Base-by-base conservation (phyloP, 2,329 filamentous ascomycete genomes). In the Ceratocystis cubensis region DNA sequence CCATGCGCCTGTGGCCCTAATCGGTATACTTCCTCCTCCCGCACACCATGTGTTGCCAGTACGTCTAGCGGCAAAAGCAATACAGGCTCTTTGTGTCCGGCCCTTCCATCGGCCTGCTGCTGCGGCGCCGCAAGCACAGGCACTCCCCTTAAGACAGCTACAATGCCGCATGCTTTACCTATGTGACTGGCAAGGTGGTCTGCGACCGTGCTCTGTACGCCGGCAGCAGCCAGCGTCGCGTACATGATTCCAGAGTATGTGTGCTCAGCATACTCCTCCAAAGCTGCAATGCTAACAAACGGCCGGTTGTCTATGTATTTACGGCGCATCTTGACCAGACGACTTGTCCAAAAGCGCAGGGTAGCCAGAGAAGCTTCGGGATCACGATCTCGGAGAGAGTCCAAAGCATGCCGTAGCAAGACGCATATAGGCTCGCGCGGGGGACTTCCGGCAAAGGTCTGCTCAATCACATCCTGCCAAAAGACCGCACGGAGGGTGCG, bases 101-200 rank as follows among this genome's bases (percentile, higher is more conserved):
- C 64, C 17, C 69, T 61, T 20, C 62, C 59, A 20, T 64, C 48
- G 20, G 37, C 13, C 28, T 50, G 44, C 8, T 41, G 37, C 37
- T 22, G 44, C 6, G 57, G 48, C 1, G 75, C 76, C 0, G 92
- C 92, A n/a, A 97, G 81, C 2, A 97, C 75, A 0, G 94, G 92
- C 10, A 97, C 80, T 0, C 94, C 93, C 50, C 93, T 83, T n/a
- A 99, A 78, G 0, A 96, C 83, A 0, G 93, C 88, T 1, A 86
- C 82, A 65, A 99, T 96, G 7, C 94, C 94, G 62, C 86, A 88
- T 0, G 94, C 92, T 73, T 99, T 99, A 64, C 94, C 94, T 67
- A 97, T 89, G 75, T 99, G 94, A 65, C 89, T 95, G 7, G 93
- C 93, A 20, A 99, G 80, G 76, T 99, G 94, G 72, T 99, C 94